Percentiles rank a stretch among this genome's conserved stretches.
Conservation (phyloP, 2,329 filamentous ascomycete genomes). For the Esteya vermicola region DNA sequence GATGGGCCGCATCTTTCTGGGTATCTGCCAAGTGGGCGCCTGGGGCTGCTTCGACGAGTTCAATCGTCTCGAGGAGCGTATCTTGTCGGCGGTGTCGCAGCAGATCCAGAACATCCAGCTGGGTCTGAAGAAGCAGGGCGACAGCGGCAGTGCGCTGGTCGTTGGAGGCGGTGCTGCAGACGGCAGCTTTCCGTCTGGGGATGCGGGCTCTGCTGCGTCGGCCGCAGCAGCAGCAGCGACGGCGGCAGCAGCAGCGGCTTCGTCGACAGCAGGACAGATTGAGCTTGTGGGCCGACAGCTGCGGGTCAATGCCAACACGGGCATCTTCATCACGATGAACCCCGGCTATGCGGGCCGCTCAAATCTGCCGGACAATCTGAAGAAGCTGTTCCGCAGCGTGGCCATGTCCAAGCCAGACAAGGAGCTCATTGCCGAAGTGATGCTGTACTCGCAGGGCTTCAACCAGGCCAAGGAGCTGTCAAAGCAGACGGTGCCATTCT, state of each 20-base stretch:
- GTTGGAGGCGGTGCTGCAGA: too few species aligned
- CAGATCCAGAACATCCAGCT: conserved; percentile 99
- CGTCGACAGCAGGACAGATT: too few species aligned
- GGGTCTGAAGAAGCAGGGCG: conserved; percentile 70
- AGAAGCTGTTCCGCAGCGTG: conserved; percentile 98
- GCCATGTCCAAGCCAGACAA: conserved; percentile 99
- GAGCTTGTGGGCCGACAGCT: conserved; percentile 88
- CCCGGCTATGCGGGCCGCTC: conserved; percentile 96
- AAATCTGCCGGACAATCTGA: conserved; percentile 95
- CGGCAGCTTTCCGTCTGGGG: too few species aligned
- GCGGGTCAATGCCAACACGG: conserved; percentile 80
- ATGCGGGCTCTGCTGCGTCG: too few species aligned
- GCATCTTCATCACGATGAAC: conserved; percentile 99
- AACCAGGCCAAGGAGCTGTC: conserved; percentile 88
- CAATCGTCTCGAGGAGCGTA: conserved; percentile 95
- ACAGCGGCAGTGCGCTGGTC: conserved; percentile 52
- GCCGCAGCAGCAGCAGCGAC: background rate
- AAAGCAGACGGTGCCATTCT: conserved; percentile 95
- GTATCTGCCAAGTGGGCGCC: conserved; percentile 96
- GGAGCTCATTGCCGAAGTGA: conserved; percentile 97
- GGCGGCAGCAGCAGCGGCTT: conserved; percentile 31
- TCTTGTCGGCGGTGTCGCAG: conserved; percentile 93
- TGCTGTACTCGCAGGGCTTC: conserved; percentile 99
- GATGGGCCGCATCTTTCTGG: conserved; percentile 98
- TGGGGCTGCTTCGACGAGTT: conserved; percentile 99